Percentiles rank a stretch among this genome's conserved stretches.
Evolutionary conservation across 73 alveolate species (phyloP).

Genomic region (Tetrahymena thermophila): DNA sequence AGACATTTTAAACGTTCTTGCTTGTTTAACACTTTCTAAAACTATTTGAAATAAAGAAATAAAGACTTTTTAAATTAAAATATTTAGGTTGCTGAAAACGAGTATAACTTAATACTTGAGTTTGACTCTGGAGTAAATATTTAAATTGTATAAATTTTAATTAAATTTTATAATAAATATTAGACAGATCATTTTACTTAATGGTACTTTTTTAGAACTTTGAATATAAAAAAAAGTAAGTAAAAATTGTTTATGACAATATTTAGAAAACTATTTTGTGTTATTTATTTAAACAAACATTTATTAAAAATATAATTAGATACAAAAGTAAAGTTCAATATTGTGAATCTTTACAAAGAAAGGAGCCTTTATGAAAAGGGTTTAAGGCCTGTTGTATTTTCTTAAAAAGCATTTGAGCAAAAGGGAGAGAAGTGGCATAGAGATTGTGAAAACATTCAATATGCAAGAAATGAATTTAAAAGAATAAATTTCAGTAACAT

Average conservation of each 20-base stretch:
- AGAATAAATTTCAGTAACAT: not conserved
- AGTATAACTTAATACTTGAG: not conserved
- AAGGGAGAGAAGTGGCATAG: slow-evolving; percentile 7
- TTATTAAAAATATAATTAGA: not conserved
- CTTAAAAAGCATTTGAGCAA: slow-evolving; percentile 8
- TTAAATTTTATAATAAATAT: not conserved
- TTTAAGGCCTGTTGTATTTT: slow-evolving; percentile 51
- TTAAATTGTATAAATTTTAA: not conserved
- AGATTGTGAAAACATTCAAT: slow-evolving; percentile 1
- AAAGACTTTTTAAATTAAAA: too few species aligned
- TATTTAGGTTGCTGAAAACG: not conserved
- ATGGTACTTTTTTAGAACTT: slow-evolving; percentile 56
- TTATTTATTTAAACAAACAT: too few species aligned
- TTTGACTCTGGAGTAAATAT: not conserved
- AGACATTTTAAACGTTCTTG: too few species aligned
- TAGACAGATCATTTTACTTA: slow-evolving; percentile 41
- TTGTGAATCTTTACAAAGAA: slow-evolving; percentile 55
- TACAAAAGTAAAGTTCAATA: slow-evolving; percentile 29
- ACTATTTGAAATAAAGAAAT: too few species aligned
- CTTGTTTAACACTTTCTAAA: too few species aligned
- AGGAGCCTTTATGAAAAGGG: slow-evolving; percentile 53
- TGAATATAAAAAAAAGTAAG: slow-evolving; percentile 29
- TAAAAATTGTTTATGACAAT: not conserved
- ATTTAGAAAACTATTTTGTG: too few species aligned
- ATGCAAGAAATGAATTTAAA: not conserved